Conservation (phyloP, 2,329 filamentous ascomycete species). For the Hawksworthiomyces lignivorus region DNA sequence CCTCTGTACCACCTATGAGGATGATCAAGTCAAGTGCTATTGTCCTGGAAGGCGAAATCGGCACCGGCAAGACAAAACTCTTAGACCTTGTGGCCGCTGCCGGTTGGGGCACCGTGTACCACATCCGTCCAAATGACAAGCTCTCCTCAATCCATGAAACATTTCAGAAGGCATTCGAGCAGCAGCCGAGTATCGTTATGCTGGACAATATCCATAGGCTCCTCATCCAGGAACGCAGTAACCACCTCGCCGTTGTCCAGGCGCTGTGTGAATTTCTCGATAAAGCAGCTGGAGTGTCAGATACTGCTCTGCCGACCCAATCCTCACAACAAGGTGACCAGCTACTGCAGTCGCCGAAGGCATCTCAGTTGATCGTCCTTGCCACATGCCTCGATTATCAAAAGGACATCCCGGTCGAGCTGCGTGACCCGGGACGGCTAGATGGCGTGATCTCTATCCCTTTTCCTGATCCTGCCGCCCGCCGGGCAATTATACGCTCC, state of each 20-base stretch:
- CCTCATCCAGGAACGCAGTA: slow-evolving; percentile 51
- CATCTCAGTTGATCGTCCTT: slow-evolving; percentile 60
- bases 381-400: slow-evolving; percentile 65
- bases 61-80: slow-evolving; percentile 77
- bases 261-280: slow-evolving; percentile 46
- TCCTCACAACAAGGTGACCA: too few relatives aligned
- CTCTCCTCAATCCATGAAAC: slow-evolving; percentile 53
- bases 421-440: slow-evolving; percentile 61
- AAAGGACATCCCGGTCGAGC: slow-evolving; percentile 60
- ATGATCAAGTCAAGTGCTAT: slow-evolving; percentile 42
- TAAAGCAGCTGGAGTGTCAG: too few relatives aligned
- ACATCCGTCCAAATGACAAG: slow-evolving; percentile 49
- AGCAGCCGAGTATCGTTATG: slow-evolving; percentile 68
- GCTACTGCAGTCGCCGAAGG: slow-evolving; percentile 18
- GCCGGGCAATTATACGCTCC: slow-evolving; percentile 66
- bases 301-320: too few relatives aligned
- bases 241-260: slow-evolving; percentile 42
- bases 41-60: slow-evolving; percentile 71
- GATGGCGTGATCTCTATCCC: slow-evolving; percentile 63
- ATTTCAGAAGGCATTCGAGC: slow-evolving; percentile 61
- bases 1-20: slow-evolving; percentile 18
- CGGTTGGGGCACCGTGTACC: slow-evolving; percentile 63
- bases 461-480: slow-evolving; percentile 63
- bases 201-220: slow-evolving; percentile 72
- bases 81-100: slow-evolving; percentile 59